Evolutionary conservation across 768 basidiomycete species (phyloP), one percentile per base, ranked within the genome.

Genomic region (Kwoniella sp.): DNA sequence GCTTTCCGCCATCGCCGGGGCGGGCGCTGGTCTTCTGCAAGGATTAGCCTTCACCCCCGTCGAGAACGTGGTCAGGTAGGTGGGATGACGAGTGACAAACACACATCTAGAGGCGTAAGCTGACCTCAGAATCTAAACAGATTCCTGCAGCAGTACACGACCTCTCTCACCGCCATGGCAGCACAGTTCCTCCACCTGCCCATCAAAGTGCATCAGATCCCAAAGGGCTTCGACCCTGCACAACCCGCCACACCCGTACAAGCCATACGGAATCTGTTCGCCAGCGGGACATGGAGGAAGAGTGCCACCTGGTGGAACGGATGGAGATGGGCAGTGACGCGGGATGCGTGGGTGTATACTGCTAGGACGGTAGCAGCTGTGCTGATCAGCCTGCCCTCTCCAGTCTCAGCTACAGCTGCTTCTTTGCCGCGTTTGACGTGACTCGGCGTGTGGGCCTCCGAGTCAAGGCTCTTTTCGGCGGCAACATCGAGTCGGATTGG

Each of bases 361-460:
- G 19, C 33, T 22, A 42, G n/a, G 6, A 31, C 27, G 6, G 6
- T 34, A 14, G 12, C 10, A 8, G n/a, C 32, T 20, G 17, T 9
- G 31, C 36, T 36, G 34, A 36, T 19, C 6, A 32, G 22, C 33
- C 12, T 29, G 25, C 9, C 23, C 32, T 12, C 19, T 38, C 6
- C 49, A 65, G 66, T 6, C 23, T 70, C 4, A 66, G 64, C 46
- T 73, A 70, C 45, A 60, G 61, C 32, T 50, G 61, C 36, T 73
- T 73, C 58, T 73, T 73, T 49, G 67, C 71, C 17, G 62, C 71
- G 0, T 73, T 73, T 40, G 71, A 73, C 45, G 48, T 69, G 8
- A 69, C 71, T 11, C 34, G 71, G 11, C 51, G 71, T 7, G 46
- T 62, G 2, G 65, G 67, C 17, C 46, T 73, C 9, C 59, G 63